phyloP scores from a whole-genome alignment of 305 asterid genomes.

The Fraxinus xanthoxyloides region DNA sequence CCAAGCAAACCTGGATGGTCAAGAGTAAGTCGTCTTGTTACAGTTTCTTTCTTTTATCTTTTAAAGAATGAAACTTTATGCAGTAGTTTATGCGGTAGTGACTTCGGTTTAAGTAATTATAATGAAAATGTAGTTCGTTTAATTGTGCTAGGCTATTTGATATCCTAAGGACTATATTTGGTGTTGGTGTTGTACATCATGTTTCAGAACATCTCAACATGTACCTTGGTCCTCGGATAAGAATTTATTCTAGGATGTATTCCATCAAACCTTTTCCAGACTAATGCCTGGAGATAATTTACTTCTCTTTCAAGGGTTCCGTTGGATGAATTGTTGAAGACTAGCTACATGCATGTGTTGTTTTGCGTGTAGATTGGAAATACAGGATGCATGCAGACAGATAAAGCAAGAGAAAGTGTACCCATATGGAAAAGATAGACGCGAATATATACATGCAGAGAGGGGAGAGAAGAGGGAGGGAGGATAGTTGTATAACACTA shows the following conservation, averaged over 20 bases:
- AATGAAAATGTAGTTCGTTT: background rate
- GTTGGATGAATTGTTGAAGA: background rate
- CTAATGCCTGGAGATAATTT: background rate
- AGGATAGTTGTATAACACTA: background rate
- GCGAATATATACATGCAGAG: background rate
- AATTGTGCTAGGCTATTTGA: background rate
- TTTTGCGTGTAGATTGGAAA: background rate
- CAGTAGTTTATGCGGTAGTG: background rate
- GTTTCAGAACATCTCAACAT: background rate
- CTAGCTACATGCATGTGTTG: conserved; percentile 1
- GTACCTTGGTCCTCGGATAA: background rate
- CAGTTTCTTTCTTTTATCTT: background rate
- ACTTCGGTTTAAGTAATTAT: background rate
- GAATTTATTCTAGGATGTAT: background rate
- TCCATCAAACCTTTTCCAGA: background rate
- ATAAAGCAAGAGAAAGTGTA: background rate
- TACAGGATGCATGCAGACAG: background rate
- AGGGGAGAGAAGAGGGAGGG: background rate
- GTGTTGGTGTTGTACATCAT: background rate
- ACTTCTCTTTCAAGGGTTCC: background rate
- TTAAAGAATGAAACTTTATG: background rate
- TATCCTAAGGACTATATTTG: background rate
- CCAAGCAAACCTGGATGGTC: conserved; percentile 44
- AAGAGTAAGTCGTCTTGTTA: conserved; percentile 29
- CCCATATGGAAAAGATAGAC: background rate